These are phyloP conservation scores for Triticum monococcum DNA, from an alignment of 176 grass and related monocot genomes.

Conservation along the genomic window DNA sequence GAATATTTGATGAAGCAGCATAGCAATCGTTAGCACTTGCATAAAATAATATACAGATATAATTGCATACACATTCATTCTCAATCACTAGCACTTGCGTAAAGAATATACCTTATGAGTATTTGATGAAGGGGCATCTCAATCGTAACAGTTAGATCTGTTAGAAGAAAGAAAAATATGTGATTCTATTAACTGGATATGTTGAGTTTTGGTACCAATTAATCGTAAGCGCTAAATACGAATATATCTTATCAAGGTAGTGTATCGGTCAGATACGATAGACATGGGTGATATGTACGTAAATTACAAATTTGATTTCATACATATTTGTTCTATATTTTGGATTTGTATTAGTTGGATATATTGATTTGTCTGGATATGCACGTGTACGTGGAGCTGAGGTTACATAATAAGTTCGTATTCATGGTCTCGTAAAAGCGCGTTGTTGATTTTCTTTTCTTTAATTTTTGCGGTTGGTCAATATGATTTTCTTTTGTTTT, in stretches of 20 bases:
- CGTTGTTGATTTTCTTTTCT: not conserved
- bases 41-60: too few relatives aligned
- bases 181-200: not conserved
- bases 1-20: too few relatives aligned
- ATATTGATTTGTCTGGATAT: not conserved
- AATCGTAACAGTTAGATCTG: too few relatives aligned
- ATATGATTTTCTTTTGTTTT: too few relatives aligned
- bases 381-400: accelerated
- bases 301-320: not conserved
- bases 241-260: too few relatives aligned
- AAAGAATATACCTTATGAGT: too few relatives aligned
- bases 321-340: not conserved
- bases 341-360: not conserved
- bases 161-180: not conserved
- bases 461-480: not conserved
- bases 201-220: too few relatives aligned
- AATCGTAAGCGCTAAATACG: too few relatives aligned
- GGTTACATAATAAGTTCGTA: not conserved
- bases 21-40: too few relatives aligned
- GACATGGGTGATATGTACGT: not conserved
- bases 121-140: too few relatives aligned
- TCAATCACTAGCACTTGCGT: not conserved
- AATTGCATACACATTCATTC: not conserved
- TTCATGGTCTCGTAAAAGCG: too few relatives aligned
- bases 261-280: not conserved